Conservation (phyloP, 495 filamentous ascomycete genomes). For the Penicillium canescens region DNA sequence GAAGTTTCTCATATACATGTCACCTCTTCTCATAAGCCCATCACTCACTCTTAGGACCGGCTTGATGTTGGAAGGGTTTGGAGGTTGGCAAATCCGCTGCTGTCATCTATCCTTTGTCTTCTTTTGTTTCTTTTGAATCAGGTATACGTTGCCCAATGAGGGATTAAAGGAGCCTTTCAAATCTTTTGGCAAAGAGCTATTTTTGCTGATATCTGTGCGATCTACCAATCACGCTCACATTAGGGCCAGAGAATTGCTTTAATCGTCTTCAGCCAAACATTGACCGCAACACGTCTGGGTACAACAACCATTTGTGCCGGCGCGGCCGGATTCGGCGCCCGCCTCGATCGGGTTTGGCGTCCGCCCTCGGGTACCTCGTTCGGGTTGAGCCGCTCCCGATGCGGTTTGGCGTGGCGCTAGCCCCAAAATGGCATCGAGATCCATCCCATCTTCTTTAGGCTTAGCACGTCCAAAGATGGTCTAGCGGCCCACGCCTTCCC, state of each 20-base stretch:
- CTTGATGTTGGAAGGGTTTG: not conserved
- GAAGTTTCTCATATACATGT: not conserved
- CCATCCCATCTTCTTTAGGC: not conserved
- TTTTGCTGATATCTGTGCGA: not conserved
- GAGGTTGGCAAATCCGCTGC: not conserved
- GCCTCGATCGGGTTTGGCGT: constrained; percentile 6
- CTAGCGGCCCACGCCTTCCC: constrained; percentile 7
- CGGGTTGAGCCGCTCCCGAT: constrained; percentile 2
- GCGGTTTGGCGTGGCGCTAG: constrained; percentile 6
- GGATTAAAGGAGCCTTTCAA: not conserved
- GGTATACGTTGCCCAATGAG: not conserved
- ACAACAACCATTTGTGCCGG: constrained; percentile 16
- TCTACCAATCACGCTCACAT: not conserved
- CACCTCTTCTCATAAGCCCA: constrained; percentile 4
- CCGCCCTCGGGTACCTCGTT: not conserved
- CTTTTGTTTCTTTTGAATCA: not conserved
- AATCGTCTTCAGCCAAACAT: not conserved
- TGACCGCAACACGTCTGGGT: not conserved
- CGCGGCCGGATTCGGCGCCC: constrained; percentile 16
- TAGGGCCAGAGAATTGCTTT: not conserved
- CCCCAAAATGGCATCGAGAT: constrained; percentile 1
- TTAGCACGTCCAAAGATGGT: not conserved
- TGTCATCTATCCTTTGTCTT: not conserved
- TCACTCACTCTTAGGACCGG: not conserved
- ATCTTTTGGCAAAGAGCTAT: not conserved